Base-by-base conservation (phyloP, 768 basidiomycete species). In the Russula abietina region DNA sequence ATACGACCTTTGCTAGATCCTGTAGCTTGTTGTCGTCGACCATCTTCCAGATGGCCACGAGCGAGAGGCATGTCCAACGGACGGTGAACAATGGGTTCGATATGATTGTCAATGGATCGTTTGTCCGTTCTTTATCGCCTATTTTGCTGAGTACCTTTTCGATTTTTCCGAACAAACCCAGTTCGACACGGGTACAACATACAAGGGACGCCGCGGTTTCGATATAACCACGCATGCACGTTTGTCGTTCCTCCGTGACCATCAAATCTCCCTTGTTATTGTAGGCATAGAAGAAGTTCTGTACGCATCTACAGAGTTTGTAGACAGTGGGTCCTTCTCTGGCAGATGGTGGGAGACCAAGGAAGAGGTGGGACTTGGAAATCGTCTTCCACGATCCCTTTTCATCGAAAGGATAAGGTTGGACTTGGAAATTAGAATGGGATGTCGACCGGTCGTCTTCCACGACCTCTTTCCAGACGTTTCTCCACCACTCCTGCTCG, bases 391-490 rank as follows among this genome's bases (percentile, higher is more conserved):
- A 46, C 26, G 28, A 59, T 57, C 7, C 24, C 28, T n/a, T 12
- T 43, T 57, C 57, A 64, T n/a, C n/a, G n/a, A n/a, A n/a, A n/a
- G 22, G 45, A 22, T 10, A n/a, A 24, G n/a, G 9, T 22, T 46
- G 45, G 45, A 3, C 19, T 43, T n/a, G 41, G 10, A 19, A 17
- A 10, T 4, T n/a, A 22, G 19, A n/a, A 11, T 19, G 5, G 43
- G 45, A 46, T 4, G 45, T 46, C 45, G n/a, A 12, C 45, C 1
- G 45, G 22, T 22, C 22, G 22, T 24, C 45, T 0, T 11, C 10
- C n/a, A 46, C 26, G 28, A 59, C 62, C 7, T 19, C 28, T n/a
- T 12, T 43, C 62, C 57, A 64, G 4, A 55, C 62, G 3, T 53
- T 3, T 38, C 49, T 14, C 8, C 62, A 57, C 57, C 53, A 64